Base-by-base conservation (phyloP, 1,139 yeast species). In the Taphrina deformans region DNA sequence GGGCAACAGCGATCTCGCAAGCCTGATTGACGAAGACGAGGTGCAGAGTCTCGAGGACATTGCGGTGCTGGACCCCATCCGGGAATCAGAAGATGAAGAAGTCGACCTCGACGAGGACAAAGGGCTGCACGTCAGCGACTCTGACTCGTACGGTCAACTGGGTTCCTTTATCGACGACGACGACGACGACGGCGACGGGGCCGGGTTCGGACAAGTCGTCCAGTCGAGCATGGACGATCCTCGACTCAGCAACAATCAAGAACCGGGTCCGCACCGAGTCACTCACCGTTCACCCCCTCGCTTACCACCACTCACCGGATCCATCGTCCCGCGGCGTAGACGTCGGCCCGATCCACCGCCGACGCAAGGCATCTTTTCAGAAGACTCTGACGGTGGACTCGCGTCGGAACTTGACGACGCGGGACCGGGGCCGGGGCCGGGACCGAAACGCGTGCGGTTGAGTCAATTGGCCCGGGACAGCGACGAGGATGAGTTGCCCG, bases 391-490 rank as follows among this genome's bases (percentile, higher is more conserved):
- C 26, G 48, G n/a, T 10, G 14, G 9, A 5, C 7, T 16, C 2
- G 41, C 6, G 16, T 38, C 41, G 12, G 41, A 38, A 4, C 12
- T 7, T 38, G 27, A 23, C 14, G 48, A 21, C 24, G 48, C 27
- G 14, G 21, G 18, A 12, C 48, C 48, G 14, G 5, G 10, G 48
- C 7, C 27, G 14, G 21, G 18, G 7, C 48, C 48, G 14, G 5
- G 10, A 27, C 7, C 48, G 26, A 51, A 31, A 16, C n/a, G 38
- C 14, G 14, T 53, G 9, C 29, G 58, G 24, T 38, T 53, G 58
- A 53, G 58, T 53, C 58, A 53, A 53, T 38, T 53, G 33, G 58
- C 58, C 12, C 45, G 58, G n/a, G 45, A 35, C 26, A 53, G 58
- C 16, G 58, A 53, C 12, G 58, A 53, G 18, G 58, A 53, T 1